Conservation (phyloP, 495 filamentous ascomycete species). For the Mycothermus thermophilus region DNA sequence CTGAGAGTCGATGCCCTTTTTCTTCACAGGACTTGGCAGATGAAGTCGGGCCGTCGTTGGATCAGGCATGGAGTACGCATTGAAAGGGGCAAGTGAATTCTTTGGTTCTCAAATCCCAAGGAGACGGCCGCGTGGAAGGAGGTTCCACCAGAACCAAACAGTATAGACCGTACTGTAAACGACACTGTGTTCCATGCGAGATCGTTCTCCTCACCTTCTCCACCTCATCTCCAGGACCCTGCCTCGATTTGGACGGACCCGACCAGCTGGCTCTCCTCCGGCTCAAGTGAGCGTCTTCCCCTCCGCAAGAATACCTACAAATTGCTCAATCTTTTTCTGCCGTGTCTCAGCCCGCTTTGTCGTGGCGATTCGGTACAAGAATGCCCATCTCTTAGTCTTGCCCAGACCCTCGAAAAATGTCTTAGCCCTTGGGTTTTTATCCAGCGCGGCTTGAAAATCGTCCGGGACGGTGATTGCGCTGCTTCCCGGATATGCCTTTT, state of each 20-base stretch:
- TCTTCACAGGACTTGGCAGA: too few species aligned
- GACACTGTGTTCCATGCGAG: neutral
- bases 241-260: neutral
- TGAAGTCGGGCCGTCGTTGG: too few species aligned
- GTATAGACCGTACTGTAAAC: neutral
- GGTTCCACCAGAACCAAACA: neutral
- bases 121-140: too few species aligned
- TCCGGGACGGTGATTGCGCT: constrained; percentile 30
- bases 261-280: too few species aligned
- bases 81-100: too few species aligned
- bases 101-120: too few species aligned
- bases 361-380: constrained; percentile 31
- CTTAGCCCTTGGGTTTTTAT: constrained; percentile 16
- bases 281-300: constrained; percentile 14
- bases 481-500: constrained; percentile 36
- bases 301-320: constrained; percentile 13
- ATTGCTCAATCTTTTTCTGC: constrained; percentile 15
- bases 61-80: too few species aligned
- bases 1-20: too few species aligned
- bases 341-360: constrained; percentile 19
- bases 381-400: constrained; percentile 29
- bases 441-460: constrained; percentile 28
- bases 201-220: neutral
- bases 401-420: constrained; percentile 28
- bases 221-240: neutral